These are phyloP conservation scores for Colletotrichum endophyticum DNA, from an alignment of 2,329 filamentous ascomycete species.

Conservation along the genomic window DNA sequence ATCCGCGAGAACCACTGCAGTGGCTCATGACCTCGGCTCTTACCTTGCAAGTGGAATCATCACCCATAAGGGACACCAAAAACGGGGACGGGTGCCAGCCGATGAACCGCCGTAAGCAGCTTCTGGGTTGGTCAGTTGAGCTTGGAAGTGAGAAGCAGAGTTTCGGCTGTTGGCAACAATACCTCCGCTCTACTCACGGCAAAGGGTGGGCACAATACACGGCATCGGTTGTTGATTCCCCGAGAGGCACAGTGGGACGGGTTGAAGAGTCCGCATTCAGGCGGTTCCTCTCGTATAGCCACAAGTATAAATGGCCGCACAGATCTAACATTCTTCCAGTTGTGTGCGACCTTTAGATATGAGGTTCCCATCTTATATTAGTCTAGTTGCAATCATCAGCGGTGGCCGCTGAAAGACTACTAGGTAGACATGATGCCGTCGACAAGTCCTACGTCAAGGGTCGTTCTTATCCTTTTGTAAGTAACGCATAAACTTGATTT, in stretches of 20 bases:
- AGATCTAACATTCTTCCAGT: background rate
- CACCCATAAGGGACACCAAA: fast-evolving
- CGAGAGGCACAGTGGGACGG: fast-evolving
- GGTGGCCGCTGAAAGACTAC: background rate
- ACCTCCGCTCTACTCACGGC: fast-evolving
- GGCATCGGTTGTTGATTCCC: background rate
- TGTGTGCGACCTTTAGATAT: fast-evolving
- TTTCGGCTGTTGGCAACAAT: background rate
- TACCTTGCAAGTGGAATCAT: background rate
- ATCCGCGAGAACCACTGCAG: background rate
- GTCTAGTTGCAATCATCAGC: background rate
- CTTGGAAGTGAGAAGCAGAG: fast-evolving
- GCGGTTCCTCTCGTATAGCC: background rate
- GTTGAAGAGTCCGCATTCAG: background rate
- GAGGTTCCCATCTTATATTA: background rate
- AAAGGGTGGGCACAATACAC: background rate
- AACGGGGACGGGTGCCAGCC: background rate
- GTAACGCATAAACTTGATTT: background rate
- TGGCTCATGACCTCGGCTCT: background rate
- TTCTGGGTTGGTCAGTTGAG: background rate
- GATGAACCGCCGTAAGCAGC: fast-evolving
- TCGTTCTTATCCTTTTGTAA: background rate
- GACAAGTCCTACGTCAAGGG: background rate
- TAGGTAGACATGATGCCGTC: background rate
- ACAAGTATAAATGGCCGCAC: background rate